Conservation (phyloP, 257 asterid genomes). For the Solanum acaule region DNA sequence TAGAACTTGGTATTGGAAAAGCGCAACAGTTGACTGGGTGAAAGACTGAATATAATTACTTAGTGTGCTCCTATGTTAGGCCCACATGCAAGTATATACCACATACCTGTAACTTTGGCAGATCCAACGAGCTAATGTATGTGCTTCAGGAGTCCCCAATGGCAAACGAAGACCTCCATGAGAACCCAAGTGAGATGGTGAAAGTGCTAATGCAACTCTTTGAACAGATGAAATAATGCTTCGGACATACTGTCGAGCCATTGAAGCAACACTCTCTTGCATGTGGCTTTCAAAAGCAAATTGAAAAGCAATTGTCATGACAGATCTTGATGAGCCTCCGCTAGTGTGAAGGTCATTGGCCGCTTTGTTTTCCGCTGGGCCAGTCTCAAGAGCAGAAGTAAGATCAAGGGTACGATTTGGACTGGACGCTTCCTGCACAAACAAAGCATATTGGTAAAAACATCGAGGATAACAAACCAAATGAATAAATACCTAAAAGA, state of each 20-base stretch:
- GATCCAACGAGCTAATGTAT: slow-evolving; percentile 78
- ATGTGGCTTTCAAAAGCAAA: slow-evolving; percentile 82
- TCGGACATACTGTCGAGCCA: slow-evolving; percentile 86
- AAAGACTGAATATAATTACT: not conserved
- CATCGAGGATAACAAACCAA: not conserved
- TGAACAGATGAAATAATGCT: slow-evolving; percentile 82
- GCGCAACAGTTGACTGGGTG: not conserved
- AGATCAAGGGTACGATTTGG: slow-evolving; percentile 90
- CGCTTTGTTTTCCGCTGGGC: slow-evolving; percentile 44
- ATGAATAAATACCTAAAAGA: not conserved
- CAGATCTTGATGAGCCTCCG: slow-evolving; percentile 51
- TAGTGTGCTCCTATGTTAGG: not conserved
- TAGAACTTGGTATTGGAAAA: not conserved
- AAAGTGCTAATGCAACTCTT: slow-evolving; percentile 83
- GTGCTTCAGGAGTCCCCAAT: slow-evolving; percentile 79
- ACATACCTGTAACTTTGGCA: slow-evolving; percentile 73
- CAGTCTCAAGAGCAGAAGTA: slow-evolving; percentile 81
- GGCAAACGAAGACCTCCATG: slow-evolving; percentile 55
- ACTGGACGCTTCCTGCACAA: slow-evolving; percentile 55
- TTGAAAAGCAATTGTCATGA: slow-evolving; percentile 78
- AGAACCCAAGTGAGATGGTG: slow-evolving; percentile 58
- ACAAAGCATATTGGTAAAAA: not conserved
- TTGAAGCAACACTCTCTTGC: slow-evolving; percentile 75
- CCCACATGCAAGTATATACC: not conserved
- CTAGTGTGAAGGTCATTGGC: slow-evolving; percentile 21